Percentiles rank a stretch among this genome's conserved stretches.
Evolutionary conservation across 371 early-diverging fungal species (phyloP).

Genomic region (Apophysomyces variabilis): DNA sequence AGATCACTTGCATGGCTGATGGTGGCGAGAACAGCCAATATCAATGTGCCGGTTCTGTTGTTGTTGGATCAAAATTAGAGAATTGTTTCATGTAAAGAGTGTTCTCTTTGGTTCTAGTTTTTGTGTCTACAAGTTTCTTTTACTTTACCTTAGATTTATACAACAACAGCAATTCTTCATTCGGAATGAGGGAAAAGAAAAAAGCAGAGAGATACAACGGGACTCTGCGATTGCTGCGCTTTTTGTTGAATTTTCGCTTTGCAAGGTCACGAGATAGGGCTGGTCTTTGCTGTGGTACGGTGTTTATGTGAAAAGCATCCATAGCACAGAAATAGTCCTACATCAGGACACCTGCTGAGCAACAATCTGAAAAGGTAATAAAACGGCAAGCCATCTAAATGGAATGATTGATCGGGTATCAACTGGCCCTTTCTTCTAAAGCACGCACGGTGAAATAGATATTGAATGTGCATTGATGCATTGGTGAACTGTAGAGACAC

Average conservation of each 20-base stretch:
- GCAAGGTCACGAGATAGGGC: neutral
- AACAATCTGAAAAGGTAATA: neutral
- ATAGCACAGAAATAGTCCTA: too few species aligned
- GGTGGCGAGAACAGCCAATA: slow-evolving; percentile 41
- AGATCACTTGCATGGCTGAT: slow-evolving; percentile 40
- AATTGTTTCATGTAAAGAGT: too few species aligned
- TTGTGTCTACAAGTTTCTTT: too few species aligned
- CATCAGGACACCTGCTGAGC: neutral
- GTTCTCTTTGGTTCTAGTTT: too few species aligned
- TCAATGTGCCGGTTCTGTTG: slow-evolving; percentile 42
- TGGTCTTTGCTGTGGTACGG: too few species aligned
- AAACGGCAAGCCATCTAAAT: neutral
- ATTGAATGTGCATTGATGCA: too few species aligned
- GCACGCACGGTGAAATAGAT: too few species aligned
- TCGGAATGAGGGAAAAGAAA: neutral
- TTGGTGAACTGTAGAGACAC: too few species aligned
- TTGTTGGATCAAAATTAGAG: too few species aligned
- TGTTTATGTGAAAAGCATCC: too few species aligned
- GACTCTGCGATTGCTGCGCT: neutral
- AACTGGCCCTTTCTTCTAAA: too few species aligned
- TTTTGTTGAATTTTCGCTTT: neutral
- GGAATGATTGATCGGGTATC: neutral
- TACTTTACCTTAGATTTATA: neutral
- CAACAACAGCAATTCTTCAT: slow-evolving; percentile 6
- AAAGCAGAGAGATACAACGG: neutral